These are phyloP conservation scores for Venturia pyrina DNA, from an alignment of 2,329 filamentous ascomycete genomes.

Conservation along the genomic window DNA sequence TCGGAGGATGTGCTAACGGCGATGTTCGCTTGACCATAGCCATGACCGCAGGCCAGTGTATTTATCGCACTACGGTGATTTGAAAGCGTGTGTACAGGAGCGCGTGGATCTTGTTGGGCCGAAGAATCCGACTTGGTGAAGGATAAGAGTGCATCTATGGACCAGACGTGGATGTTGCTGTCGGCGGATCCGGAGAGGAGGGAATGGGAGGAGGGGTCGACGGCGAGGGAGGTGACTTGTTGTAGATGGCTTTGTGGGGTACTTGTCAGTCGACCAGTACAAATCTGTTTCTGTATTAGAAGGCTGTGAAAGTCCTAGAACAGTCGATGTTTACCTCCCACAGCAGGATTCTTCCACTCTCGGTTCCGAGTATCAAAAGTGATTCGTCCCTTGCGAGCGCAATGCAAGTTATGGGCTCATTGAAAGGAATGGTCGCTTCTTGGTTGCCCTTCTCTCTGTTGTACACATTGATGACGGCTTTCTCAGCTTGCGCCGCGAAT, in stretches of 20 bases:
- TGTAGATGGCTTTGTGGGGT: constrained; percentile 73
- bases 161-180: constrained; percentile 89
- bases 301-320: constrained; percentile 15
- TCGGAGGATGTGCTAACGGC: constrained; percentile 77
- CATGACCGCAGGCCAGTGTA: constrained; percentile 51
- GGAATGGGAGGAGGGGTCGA: constrained; percentile 60
- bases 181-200: constrained; percentile 73
- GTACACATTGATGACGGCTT: constrained; percentile 89
- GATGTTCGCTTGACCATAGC: constrained; percentile 64
- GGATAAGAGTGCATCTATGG: constrained; percentile 61
- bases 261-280: constrained; percentile 65
- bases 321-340: constrained; percentile 64
- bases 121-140: constrained; percentile 35
- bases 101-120: constrained; percentile 38
- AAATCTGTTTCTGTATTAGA: constrained; percentile 39
- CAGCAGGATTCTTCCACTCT: constrained; percentile 73
- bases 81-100: constrained; percentile 68
- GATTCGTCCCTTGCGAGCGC: constrained; percentile 51
- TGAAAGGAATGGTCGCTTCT: constrained; percentile 79
- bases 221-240: constrained; percentile 63
- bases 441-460: constrained; percentile 73
- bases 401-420: constrained; percentile 73
- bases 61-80: constrained; percentile 69
- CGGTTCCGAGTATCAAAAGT: constrained; percentile 69
- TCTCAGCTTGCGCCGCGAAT: constrained; percentile 84